Percentiles rank a stretch among this genome's conserved stretches.
phyloP scores from a whole-genome alignment of 1,284 basidiomycete species.

The Ceratobasidium sp. region DNA sequence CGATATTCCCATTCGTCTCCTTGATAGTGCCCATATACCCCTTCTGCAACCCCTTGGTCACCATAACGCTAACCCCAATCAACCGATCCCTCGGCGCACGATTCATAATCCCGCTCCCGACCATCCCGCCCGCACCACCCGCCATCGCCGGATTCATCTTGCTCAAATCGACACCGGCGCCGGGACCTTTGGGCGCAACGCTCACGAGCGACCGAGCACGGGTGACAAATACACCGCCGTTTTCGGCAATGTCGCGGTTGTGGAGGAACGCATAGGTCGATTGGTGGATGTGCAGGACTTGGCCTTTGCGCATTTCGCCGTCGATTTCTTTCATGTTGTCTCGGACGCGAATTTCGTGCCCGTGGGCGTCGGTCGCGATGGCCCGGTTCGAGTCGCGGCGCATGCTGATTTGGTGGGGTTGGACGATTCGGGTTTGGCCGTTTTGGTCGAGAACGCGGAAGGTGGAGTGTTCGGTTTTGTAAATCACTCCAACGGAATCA shows the following conservation, averaged over 20 bases:
- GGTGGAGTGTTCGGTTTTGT: constrained; percentile 94
- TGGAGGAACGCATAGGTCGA: constrained; percentile 54
- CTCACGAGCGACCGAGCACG: constrained; percentile 83
- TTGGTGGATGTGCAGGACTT: constrained; percentile 94
- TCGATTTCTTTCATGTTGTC: constrained; percentile 96
- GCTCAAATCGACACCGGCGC: constrained; percentile 79
- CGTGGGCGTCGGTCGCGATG: constrained; percentile 91
- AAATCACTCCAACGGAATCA: constrained; percentile 96
- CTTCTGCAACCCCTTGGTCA: constrained; percentile 89
- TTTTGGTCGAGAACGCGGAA: constrained; percentile 97
- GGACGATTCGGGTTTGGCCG: constrained; percentile 88
- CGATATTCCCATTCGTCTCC: constrained; percentile 90
- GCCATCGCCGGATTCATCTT: constrained; percentile 92
- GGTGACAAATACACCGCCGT: constrained; percentile 87
- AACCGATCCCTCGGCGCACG: constrained; percentile 82
- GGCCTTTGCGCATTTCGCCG: constrained; percentile 94
- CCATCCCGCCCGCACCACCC: constrained; percentile 71
- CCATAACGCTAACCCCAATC: constrained; percentile 80
- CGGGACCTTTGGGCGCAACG: constrained; percentile 85
- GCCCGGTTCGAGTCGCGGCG: constrained; percentile 85
- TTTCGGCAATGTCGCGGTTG: no score
- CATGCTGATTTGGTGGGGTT: constrained; percentile 95
- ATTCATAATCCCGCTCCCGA: constrained; percentile 71
- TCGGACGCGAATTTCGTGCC: constrained; percentile 83
- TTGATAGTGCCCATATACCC: constrained; percentile 87